phyloP scores from a whole-genome alignment of 805 yeast species.

The Candida alai region DNA sequence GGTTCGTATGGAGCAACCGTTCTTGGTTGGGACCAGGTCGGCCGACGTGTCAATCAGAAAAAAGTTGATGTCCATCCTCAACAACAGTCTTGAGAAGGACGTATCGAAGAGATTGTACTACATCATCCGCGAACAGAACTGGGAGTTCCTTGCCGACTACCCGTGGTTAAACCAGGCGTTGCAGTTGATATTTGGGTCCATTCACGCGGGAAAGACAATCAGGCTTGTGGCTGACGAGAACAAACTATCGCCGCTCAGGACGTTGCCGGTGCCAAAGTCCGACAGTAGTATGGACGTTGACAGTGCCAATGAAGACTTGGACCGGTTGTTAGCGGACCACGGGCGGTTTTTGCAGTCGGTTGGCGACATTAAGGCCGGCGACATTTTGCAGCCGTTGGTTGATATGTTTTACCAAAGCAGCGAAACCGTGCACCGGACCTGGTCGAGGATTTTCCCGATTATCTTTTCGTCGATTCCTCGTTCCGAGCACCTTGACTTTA shows the following conservation, averaged over 20 bases:
- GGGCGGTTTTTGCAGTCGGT: slow-evolving; percentile 26
- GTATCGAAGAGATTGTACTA: slow-evolving; percentile 77
- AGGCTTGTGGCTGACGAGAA: slow-evolving; percentile 46
- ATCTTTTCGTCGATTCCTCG: slow-evolving; percentile 71
- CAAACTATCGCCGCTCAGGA: slow-evolving; percentile 50
- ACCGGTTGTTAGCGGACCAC: slow-evolving; percentile 23
- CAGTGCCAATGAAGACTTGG: slow-evolving; percentile 16
- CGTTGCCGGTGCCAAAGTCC: slow-evolving; percentile 30
- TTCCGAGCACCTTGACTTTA: slow-evolving; percentile 78
- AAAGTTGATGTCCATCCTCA: slow-evolving; percentile 74
- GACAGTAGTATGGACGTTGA: slow-evolving; percentile 19
- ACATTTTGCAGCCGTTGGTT: slow-evolving; percentile 65
- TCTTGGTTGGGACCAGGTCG: slow-evolving; percentile 86
- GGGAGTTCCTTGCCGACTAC: slow-evolving; percentile 93
- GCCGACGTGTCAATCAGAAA: slow-evolving; percentile 71
- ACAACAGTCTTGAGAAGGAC: slow-evolving; percentile 72
- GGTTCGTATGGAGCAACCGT: slow-evolving; percentile 94
- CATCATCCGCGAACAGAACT: slow-evolving; percentile 89
- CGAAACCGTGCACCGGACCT: slow-evolving; percentile 72
- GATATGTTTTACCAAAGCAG: slow-evolving; percentile 82
- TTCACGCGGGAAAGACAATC: slow-evolving; percentile 49
- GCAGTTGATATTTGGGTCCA: slow-evolving; percentile 78
- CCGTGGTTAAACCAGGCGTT: slow-evolving; percentile 94
- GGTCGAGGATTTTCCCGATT: slow-evolving; percentile 82
- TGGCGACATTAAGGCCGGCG: slow-evolving; percentile 45